Evolutionary conservation across 2,329 filamentous ascomycete genomes (phyloP), one percentile per base, ranked within the genome.

Genomic region (Teratosphaeria zuluensis): DNA sequence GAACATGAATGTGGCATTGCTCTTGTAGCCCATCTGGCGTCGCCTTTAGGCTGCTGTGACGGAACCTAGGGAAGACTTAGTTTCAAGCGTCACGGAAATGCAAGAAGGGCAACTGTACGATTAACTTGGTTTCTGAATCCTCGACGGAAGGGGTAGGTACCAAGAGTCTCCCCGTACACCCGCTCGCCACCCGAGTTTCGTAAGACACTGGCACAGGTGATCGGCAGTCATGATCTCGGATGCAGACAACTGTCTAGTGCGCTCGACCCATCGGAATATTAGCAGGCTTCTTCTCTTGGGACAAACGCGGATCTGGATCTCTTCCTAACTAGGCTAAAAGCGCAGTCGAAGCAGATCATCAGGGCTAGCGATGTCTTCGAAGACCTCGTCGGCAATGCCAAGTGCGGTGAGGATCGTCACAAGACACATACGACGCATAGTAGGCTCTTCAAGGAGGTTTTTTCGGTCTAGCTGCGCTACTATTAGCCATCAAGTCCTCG

Each of bases 51-150:
- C 57, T 19, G 58, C 51, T 5, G 60, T 57, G n/a, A 55, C 55
- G 51, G 33, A 53, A 11, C 48, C 57, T 59, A 32, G 31, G 21
- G 35, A 14, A 35, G 53, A 32, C n/a, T 19, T 56, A 21, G 54
- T n/a, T n/a, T n/a, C n/a, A n/a, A n/a, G n/a, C n/a, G n/a, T n/a
- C n/a, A n/a, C n/a, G n/a, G n/a, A n/a, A n/a, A n/a, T n/a, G n/a
- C n/a, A n/a, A n/a, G 6, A 52, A 8, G 3, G 53, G 24, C 5
- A 21, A 30, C 48, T 58, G 12, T 51, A 62, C 60, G 24, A 42
- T 62, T 56, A 30, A 62, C 32, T 19, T 56, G 16, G 24, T 61
- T 58, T 12, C 54, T 56, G 32, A 57, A 56, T 3, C 58, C 60
- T 4, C 60, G 28, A 3, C 60, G 56, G 33, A 62, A 38, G 2